These are phyloP conservation scores for Alternaria ethzedia DNA, from an alignment of 2,329 filamentous ascomycete genomes.

Conservation along the genomic window DNA sequence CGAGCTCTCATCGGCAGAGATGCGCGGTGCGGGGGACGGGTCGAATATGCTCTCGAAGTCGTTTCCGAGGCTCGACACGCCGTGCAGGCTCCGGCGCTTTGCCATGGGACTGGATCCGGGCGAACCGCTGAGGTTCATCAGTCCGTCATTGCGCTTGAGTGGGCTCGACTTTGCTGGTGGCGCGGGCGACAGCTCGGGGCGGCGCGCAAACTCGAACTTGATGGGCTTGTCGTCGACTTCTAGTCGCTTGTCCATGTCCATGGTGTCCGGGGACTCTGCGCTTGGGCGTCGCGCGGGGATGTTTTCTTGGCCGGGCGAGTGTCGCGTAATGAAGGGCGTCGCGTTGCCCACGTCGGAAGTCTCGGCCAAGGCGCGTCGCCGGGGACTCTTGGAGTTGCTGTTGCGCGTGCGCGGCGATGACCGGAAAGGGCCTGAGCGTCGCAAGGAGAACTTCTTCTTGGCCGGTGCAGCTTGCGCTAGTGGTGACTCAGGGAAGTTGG, in stretches of 20 bases:
- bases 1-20: constrained; percentile 30
- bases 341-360: constrained; percentile 75
- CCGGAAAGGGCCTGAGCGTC: constrained; percentile 59
- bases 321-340: constrained; percentile 59
- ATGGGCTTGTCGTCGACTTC: constrained; percentile 54
- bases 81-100: constrained; percentile 87
- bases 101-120: constrained; percentile 84
- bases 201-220: constrained; percentile 54
- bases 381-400: constrained; percentile 72
- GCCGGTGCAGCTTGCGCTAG: constrained; percentile 63
- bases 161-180: constrained; percentile 73
- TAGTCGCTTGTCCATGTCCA: constrained; percentile 52
- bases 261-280: constrained; percentile 29
- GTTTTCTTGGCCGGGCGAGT: constrained; percentile 56
- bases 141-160: constrained; percentile 87
- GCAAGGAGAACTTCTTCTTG: constrained; percentile 62
- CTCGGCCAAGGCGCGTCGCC: constrained; percentile 72
- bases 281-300: constrained; percentile 42
- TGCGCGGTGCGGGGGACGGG: constrained; percentile 43
- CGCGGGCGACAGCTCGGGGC: constrained; percentile 45
- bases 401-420: constrained; percentile 71
- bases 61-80: constrained; percentile 65
- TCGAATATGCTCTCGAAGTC: constrained; percentile 79
- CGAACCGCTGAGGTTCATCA: constrained; percentile 83
- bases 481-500: constrained; percentile 65